phyloP scores from a whole-genome alignment of 306 rosid species.

The Gastrolobium villosum region DNA sequence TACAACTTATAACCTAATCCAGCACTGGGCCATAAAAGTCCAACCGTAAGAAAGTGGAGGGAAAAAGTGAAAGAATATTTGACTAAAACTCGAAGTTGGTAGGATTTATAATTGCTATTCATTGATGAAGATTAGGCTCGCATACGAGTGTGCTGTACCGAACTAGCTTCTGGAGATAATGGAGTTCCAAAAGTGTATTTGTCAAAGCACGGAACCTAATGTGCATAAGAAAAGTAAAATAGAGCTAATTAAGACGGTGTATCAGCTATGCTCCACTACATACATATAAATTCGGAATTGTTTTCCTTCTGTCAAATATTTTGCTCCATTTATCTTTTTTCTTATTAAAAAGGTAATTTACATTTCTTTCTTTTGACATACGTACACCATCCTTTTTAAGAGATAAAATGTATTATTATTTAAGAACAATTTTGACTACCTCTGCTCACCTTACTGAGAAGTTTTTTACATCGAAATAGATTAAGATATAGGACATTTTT shows the following conservation, averaged over 20 bases:
- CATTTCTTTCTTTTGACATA: too few species aligned
- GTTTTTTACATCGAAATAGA: too few species aligned
- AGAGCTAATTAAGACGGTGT: too few species aligned
- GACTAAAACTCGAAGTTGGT: slow-evolving; percentile 28
- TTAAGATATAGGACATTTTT: too few species aligned
- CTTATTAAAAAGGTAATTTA: not conserved
- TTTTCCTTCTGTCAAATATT: not conserved
- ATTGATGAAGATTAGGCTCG: slow-evolving; percentile 26
- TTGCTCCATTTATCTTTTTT: not conserved
- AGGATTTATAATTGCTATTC: slow-evolving; percentile 13
- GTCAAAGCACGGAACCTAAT: slow-evolving; percentile 1
- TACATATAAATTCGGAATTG: too few species aligned
- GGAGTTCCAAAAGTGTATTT: not conserved
- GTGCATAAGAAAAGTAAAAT: not conserved
- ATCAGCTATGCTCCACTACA: too few species aligned
- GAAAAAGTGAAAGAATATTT: slow-evolving; percentile 14
- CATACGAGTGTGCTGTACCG: slow-evolving; percentile 35
- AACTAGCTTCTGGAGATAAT: slow-evolving; percentile 1
- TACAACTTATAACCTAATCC: slow-evolving; percentile 33
- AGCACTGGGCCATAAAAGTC: slow-evolving; percentile 19
- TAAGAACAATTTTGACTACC: too few species aligned
- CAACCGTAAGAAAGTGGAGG: slow-evolving; percentile 1
- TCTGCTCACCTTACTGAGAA: too few species aligned
- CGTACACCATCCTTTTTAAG: too few species aligned
- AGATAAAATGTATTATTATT: too few species aligned